Evolutionary conservation across 108 stramenopile species (phyloP), one percentile per base, ranked within the genome.

Genomic region (Cyclotella kingstonii): DNA sequence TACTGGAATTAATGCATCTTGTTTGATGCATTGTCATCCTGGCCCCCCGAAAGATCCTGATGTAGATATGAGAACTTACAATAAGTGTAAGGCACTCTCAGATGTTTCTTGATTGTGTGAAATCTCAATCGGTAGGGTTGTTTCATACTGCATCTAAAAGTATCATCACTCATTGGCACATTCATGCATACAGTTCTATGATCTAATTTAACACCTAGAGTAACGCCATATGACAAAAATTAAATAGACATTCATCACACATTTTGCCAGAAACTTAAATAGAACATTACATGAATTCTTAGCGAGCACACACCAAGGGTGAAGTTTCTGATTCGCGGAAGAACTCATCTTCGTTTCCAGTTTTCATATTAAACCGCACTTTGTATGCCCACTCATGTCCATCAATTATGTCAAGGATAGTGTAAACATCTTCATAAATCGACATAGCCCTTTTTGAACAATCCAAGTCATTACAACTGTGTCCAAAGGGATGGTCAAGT

Each of bases 401-500:
- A 71, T 80, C 79, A 8, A 69, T 44, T 1, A 53, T 26, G 27
- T 66, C 54, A 2, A 80, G 49, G 48, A 39, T 21, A 29, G 70
- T 35, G 29, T 80, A 75, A 15, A 66, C 53, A 56, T 80, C 79
- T 57, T 80, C 73, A 22, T 54, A 76, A 12, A 66, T 63, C 2
- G 30, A 18, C 23, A 31, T 8, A 2, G 78, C 73, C 51, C 74
- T 38, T 23, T 65, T 70, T 8, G 53, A 18, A 15, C 43, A 21
- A 52, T 78, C 70, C 22, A 78, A 38, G 33, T 78, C 77, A 53
- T 64, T 73, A 26, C 38, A 50, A 60, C 70, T 73, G 28, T 70
- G 19, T 10, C 79, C 79, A 41, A 74, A 80, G 5, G 79, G 79
- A 52, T 80, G 69, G 22, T 80, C 79, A 11, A 80, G 11, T 49